Evolutionary conservation across 106 monocot species (phyloP), one percentile per base, ranked within the genome.

Genomic region (Allium cepa): DNA sequence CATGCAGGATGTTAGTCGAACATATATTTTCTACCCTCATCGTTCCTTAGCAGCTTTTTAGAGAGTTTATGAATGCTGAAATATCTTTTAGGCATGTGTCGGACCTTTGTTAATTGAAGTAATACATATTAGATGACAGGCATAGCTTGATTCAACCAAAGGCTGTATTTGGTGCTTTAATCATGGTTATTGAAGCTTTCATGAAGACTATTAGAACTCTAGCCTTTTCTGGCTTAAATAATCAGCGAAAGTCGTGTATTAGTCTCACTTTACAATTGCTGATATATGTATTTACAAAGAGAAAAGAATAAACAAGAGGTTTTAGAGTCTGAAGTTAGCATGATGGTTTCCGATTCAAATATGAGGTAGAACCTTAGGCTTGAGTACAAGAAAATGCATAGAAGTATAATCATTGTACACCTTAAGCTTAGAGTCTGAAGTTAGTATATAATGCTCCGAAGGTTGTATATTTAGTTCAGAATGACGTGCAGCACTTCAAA

Each of bases 251-350:
- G 9, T 17, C 14, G 26, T 67, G 48, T 1, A 53, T 68, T 22
- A 22, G 1, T 5, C 56, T 14, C 14, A 56, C 9, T 36, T 10
- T 36, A 22, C 22, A 14, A 18, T 28, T 26, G 11, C 68, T 4
- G 28, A 53, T 6, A 68, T 8, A 28, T 51, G 63, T 22, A 36
- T 79, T 65, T 72, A 53, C 84, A 96, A 91, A 97, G 96, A 64
- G 96, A 97, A 75, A 92, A 92, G 76, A 92, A 77, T 58, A 97
- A 92, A 59, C 83, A 82, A 46, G 92, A 92, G 65, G 71, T 85
- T 62, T 70, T 82, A 66, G 85, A 97, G 57, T 80, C 56, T 62
- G 86, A 89, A 71, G 84, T 92, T 70, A 76, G 72, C 69, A 79
- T 97, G 73, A 92, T 60, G 79, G 78, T 16, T 75, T 86, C 72